These are phyloP conservation scores for Chlorella ohadii DNA, from an alignment of 139 green algal species.

Conservation along the genomic window DNA sequence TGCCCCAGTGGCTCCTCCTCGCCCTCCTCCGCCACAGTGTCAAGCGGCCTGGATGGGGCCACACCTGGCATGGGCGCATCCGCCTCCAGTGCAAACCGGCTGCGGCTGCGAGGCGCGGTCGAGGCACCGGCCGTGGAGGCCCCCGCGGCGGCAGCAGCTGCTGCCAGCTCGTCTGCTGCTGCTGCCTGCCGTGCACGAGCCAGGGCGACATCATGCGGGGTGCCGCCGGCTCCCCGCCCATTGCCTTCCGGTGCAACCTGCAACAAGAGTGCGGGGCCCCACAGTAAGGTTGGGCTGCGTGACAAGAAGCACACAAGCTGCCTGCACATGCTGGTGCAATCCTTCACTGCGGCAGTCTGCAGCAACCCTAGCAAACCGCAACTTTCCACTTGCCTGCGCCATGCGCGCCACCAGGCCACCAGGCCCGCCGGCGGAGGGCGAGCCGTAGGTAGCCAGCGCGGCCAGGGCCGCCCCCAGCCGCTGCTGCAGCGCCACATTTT, in stretches of 20 bases:
- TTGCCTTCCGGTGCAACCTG: neutral
- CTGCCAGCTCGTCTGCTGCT: slow-evolving; percentile 23
- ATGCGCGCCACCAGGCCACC: slow-evolving; percentile 8
- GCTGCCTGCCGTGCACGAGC: slow-evolving; percentile 48
- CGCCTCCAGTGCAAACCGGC: slow-evolving; percentile 9
- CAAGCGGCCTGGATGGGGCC: neutral
- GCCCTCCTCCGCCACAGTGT: neutral
- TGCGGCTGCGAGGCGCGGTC: neutral
- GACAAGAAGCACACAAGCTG: no score
- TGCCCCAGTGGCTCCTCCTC: neutral
- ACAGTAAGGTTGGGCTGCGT: neutral
- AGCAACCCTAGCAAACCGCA: no score
- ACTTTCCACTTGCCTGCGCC: slow-evolving; percentile 5
- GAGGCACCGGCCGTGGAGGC: neutral
- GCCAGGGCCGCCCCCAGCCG: slow-evolving; percentile 41
- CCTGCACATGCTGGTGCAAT: neutral
- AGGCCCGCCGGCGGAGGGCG: slow-evolving; percentile 17
- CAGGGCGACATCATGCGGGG: slow-evolving; percentile 54
- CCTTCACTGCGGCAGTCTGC: slow-evolving; percentile 29
- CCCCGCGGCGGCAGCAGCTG: neutral
- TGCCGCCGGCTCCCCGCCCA: slow-evolving; percentile 46
- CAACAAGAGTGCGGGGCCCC: neutral
- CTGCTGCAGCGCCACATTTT: slow-evolving; percentile 40
- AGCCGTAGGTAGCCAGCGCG: slow-evolving; percentile 27
- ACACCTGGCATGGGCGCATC: neutral